Conservation (phyloP, 2,329 filamentous ascomycete genomes). For the Acephala macrosclerotiorum region DNA sequence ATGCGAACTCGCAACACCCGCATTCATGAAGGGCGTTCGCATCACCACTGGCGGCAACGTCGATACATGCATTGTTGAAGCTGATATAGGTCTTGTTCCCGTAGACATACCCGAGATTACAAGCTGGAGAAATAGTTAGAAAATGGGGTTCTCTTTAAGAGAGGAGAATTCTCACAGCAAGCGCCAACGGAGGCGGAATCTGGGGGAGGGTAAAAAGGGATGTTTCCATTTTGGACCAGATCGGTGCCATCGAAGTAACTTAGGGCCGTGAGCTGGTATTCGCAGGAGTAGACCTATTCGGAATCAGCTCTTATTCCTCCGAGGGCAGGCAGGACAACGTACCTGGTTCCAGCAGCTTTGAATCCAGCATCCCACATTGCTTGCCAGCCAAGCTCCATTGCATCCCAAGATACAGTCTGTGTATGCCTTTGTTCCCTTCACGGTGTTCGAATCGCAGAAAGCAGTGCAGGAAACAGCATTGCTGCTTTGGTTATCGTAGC, state of each 20-base stretch:
- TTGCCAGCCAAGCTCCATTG: constrained; percentile 17
- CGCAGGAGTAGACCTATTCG: constrained; percentile 25
- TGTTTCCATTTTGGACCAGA: constrained; percentile 16
- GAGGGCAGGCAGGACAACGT: background rate
- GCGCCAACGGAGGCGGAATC: constrained; percentile 16
- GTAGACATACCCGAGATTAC: constrained; percentile 29
- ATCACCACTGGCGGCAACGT: constrained; percentile 13
- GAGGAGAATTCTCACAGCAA: constrained; percentile 18
- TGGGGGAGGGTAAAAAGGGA: constrained; percentile 26
- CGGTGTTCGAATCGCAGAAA: constrained; percentile 8
- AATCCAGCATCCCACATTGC: constrained; percentile 26
- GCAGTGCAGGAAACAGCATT: constrained; percentile 10
- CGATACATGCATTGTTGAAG: constrained; percentile 13
- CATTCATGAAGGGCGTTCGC: constrained; percentile 5
- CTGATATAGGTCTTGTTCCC: constrained; percentile 18
- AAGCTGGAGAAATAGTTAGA: constrained; percentile 15
- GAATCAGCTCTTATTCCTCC: background rate
- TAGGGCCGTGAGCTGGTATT: constrained; percentile 24
- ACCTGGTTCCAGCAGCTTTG: constrained; percentile 30
- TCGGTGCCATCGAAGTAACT: constrained; percentile 20
- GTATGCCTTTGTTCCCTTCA: constrained; percentile 11
- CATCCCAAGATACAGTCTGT: constrained; percentile 17
- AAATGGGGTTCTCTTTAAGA: background rate
- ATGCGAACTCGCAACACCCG: constrained; percentile 19
- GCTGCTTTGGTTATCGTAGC: constrained; percentile 12